phyloP scores from a whole-genome alignment of 352 stramenopile species.

The Phytophthora lateralis region DNA sequence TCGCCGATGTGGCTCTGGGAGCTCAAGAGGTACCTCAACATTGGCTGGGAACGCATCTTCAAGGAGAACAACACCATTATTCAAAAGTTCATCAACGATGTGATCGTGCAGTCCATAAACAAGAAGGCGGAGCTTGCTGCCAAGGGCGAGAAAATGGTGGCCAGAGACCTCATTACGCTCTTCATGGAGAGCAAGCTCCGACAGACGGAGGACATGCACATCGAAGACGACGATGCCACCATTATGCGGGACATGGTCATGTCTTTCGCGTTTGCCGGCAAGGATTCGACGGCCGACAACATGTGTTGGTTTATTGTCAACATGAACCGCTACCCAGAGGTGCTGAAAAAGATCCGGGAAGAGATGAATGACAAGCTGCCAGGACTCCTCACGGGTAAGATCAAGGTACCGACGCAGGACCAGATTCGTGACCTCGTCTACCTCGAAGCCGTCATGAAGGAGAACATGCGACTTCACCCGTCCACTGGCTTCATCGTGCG shows the following conservation, averaged over 20 bases:
- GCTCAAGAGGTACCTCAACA: slow-evolving; percentile 34
- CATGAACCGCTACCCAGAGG: slow-evolving; percentile 57
- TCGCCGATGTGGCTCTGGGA: slow-evolving; percentile 45
- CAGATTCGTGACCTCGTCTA: slow-evolving; percentile 62
- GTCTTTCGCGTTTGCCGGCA: slow-evolving; percentile 75
- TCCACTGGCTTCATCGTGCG: slow-evolving; percentile 63
- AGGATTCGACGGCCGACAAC: slow-evolving; percentile 71
- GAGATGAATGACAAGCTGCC: slow-evolving; percentile 58
- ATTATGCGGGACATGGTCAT: slow-evolving; percentile 77
- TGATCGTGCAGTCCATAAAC: slow-evolving; percentile 57
- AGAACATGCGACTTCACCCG: slow-evolving; percentile 73
- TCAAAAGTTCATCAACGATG: slow-evolving; percentile 48
- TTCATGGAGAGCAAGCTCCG: slow-evolving; percentile 47
- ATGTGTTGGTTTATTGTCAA: slow-evolving; percentile 80
- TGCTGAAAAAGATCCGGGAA: slow-evolving; percentile 55
- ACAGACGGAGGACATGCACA: slow-evolving; percentile 30
- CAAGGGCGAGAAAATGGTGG: slow-evolving; percentile 38
- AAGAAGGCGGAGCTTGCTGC: slow-evolving; percentile 54
- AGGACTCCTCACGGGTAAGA: slow-evolving; percentile 24
- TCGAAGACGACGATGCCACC: slow-evolving; percentile 38
- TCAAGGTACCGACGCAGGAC: slow-evolving; percentile 41
- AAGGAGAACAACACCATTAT: slow-evolving; percentile 47
- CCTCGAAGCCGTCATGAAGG: slow-evolving; percentile 58
- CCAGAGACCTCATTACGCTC: slow-evolving; percentile 52
- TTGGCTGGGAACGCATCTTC: slow-evolving; percentile 49